Conservation (phyloP, 352 stramenopile species). For the Bremia lactucae region DNA sequence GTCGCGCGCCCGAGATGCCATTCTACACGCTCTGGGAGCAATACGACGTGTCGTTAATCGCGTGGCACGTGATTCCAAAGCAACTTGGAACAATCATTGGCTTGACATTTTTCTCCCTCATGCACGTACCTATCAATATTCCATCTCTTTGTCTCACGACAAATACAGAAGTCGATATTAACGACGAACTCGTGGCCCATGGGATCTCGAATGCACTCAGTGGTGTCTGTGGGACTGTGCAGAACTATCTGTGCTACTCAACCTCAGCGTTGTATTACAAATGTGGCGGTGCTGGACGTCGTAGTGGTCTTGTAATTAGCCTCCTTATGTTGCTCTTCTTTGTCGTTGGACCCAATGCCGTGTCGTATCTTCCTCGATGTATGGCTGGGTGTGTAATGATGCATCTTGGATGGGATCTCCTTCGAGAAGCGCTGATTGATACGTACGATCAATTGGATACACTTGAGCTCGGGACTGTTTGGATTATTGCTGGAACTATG, state of each 20-base stretch:
- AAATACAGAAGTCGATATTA: conserved; percentile 86
- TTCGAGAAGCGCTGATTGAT: conserved; percentile 85
- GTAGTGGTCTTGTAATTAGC: conserved; percentile 52
- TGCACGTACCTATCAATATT: conserved; percentile 94
- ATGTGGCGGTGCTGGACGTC: conserved; percentile 63
- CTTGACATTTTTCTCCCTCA: conserved; percentile 88
- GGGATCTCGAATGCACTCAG: conserved; percentile 85
- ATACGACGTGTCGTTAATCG: conserved; percentile 54
- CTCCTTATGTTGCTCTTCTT: conserved; percentile 80
- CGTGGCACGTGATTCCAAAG: conserved; percentile 63
- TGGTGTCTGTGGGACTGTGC: conserved; percentile 78
- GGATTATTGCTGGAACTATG: conserved; percentile 86
- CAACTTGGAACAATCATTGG: conserved; percentile 74
- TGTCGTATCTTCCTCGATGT: conserved; percentile 83
- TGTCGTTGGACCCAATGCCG: conserved; percentile 75
- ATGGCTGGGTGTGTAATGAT: conserved; percentile 90
- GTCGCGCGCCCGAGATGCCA: conserved; percentile 45
- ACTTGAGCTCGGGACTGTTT: conserved; percentile 87
- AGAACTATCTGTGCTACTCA: conserved; percentile 89
- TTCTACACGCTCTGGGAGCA: conserved; percentile 74
- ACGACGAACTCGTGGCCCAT: conserved; percentile 87
- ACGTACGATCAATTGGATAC: conserved; percentile 81
- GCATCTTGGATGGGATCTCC: conserved; percentile 84
- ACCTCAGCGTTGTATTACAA: conserved; percentile 84
- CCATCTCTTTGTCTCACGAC: conserved; percentile 80